Conservation (phyloP, 768 basidiomycete species). For the Lyophyllum decastes region DNA sequence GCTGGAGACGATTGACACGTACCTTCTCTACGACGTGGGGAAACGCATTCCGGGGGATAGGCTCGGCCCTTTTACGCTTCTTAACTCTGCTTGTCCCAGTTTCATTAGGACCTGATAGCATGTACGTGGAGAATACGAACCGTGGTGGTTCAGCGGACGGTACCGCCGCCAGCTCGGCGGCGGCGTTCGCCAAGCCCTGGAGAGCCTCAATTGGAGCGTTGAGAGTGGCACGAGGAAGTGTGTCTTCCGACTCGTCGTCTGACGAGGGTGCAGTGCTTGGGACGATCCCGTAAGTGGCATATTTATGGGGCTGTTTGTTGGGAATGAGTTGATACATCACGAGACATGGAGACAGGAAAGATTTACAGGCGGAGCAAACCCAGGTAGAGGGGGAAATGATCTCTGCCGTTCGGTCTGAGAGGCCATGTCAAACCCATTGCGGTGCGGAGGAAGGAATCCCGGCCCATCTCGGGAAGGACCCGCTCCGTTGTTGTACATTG, state of each 20-base stretch:
- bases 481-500: slow-evolving; percentile 33
- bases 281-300: slow-evolving; percentile 88
- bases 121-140: slow-evolving; percentile 34
- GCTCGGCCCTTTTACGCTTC: slow-evolving; percentile 84
- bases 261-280: slow-evolving; percentile 83
- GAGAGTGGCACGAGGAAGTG: slow-evolving; percentile 78
- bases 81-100: slow-evolving; percentile 53
- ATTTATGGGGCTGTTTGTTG: slow-evolving; percentile 72
- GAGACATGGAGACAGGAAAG: neutral
- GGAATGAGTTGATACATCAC: slow-evolving; percentile 6
- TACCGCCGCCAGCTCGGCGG: slow-evolving; percentile 87
- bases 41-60: slow-evolving; percentile 82
- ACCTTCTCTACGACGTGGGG: slow-evolving; percentile 91
- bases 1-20: slow-evolving; percentile 8
- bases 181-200: slow-evolving; percentile 92
- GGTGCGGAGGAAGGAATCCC: slow-evolving; percentile 34
- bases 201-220: slow-evolving; percentile 94
- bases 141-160: slow-evolving; percentile 66
- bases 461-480: slow-evolving; percentile 31
- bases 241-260: slow-evolving; percentile 91
- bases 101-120: slow-evolving; percentile 1
- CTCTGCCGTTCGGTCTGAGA: slow-evolving; percentile 33
- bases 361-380: slow-evolving; percentile 87
- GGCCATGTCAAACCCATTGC: slow-evolving; percentile 41
- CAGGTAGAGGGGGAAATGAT: slow-evolving; percentile 84